phyloP scores from a whole-genome alignment of 2,329 filamentous ascomycete species.

The Colletotrichum acutatum region DNA sequence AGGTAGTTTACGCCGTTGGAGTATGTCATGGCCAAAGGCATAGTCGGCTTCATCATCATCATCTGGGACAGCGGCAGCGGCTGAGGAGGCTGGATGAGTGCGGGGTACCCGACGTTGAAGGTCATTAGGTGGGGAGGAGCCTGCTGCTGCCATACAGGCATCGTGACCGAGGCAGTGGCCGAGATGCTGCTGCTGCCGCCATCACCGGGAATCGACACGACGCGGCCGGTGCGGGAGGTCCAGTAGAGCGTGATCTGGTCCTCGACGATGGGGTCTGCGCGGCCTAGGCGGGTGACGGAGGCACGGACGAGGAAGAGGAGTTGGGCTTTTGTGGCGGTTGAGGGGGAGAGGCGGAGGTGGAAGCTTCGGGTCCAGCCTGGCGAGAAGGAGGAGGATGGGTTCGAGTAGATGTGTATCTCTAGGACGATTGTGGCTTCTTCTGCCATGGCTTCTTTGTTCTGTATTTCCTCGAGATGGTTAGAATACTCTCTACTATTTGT shows the following conservation, averaged over 20 bases:
- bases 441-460: not conserved
- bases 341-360: slow-evolving; percentile 12
- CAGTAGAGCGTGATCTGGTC: slow-evolving; percentile 26
- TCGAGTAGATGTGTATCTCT: slow-evolving; percentile 26
- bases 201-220: slow-evolving; percentile 13
- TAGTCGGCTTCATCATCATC: not conserved
- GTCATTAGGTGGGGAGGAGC: not conserved
- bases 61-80: not conserved
- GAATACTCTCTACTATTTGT: not conserved
- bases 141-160: slow-evolving; percentile 14
- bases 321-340: slow-evolving; percentile 8
- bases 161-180: not conserved
- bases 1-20: slow-evolving; percentile 22
- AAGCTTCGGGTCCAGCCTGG: slow-evolving; percentile 8
- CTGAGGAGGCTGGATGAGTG: not conserved
- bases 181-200: not conserved
- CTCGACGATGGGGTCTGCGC: slow-evolving; percentile 24
- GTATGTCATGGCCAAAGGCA: slow-evolving; percentile 24
- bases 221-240: slow-evolving; percentile 10
- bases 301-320: slow-evolving; percentile 17
- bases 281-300: slow-evolving; percentile 10
- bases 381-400: not conserved
- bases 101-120: not conserved
- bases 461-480: not conserved
- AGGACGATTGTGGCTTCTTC: slow-evolving; percentile 2